These are phyloP conservation scores for Podospora pseudopauciseta DNA, from an alignment of 495 filamentous ascomycete species.

Conservation along the genomic window DNA sequence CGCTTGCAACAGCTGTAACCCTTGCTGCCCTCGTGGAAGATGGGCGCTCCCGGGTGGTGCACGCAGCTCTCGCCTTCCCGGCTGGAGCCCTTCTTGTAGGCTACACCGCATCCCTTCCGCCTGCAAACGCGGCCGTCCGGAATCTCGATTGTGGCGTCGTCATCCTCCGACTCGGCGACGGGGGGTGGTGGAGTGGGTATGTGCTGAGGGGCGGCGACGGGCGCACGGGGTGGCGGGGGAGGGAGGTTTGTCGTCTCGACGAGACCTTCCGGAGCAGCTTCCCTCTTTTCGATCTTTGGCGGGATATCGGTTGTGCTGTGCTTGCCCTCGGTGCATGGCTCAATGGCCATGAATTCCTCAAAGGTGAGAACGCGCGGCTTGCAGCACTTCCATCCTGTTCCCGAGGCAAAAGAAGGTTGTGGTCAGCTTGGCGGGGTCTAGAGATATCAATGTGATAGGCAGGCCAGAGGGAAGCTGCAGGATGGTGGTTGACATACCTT, in stretches of 20 bases:
- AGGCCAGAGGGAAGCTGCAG: not conserved
- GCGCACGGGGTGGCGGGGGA: slow-evolving; percentile 46
- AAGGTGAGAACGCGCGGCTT: slow-evolving; percentile 97
- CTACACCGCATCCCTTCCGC: slow-evolving; percentile 65
- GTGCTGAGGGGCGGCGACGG: slow-evolving; percentile 51
- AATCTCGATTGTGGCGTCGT: slow-evolving; percentile 70
- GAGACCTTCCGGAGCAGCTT: slow-evolving; percentile 31
- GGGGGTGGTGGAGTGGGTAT: slow-evolving; percentile 60
- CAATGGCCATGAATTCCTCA: slow-evolving; percentile 93
- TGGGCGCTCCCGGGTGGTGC: slow-evolving; percentile 78
- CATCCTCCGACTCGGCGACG: slow-evolving; percentile 77
- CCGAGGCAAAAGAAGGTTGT: not conserved
- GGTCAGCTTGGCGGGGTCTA: slow-evolving; percentile 18
- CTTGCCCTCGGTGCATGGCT: slow-evolving; percentile 89
- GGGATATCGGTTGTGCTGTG: slow-evolving; percentile 79
- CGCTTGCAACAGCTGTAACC: slow-evolving; percentile 96
- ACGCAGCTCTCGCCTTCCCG: slow-evolving; percentile 76
- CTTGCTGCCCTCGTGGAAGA: slow-evolving; percentile 98
- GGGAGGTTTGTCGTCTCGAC: slow-evolving; percentile 37
- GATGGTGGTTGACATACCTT: slow-evolving; percentile 60
- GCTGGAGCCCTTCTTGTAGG: slow-evolving; percentile 55
- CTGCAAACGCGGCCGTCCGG: slow-evolving; percentile 71
- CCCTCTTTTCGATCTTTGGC: slow-evolving; percentile 53
- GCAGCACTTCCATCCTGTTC: slow-evolving; percentile 96
- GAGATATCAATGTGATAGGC: not conserved